phyloP scores from a whole-genome alignment of 257 asterid genomes.

The Nicotiana knightiana region DNA sequence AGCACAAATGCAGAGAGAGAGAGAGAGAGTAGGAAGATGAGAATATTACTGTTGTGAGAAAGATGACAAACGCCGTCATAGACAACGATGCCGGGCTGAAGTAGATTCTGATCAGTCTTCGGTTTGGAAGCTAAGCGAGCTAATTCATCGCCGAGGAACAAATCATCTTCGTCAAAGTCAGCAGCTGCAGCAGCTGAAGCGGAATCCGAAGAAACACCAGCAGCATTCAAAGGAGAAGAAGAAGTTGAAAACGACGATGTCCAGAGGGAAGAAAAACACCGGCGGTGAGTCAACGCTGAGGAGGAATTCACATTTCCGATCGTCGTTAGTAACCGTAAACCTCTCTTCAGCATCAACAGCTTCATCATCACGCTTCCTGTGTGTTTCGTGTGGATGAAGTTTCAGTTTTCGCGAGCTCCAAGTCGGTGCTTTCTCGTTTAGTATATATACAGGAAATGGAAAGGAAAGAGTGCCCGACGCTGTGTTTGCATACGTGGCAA shows the following conservation, averaged over 20 bases:
- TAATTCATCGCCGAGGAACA: constrained; percentile 13
- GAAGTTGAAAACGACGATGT: background rate
- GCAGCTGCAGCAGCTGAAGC: constrained; percentile 18
- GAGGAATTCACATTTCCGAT: constrained; percentile 10
- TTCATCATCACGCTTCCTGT: background rate
- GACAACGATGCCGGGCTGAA: constrained; percentile 73
- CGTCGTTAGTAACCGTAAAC: background rate
- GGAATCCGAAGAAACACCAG: background rate
- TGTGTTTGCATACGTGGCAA: background rate
- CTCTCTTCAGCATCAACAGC: constrained; percentile 27
- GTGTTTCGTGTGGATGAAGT: background rate
- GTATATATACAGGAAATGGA: background rate
- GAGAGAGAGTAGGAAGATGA: background rate
- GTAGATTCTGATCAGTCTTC: constrained; percentile 33
- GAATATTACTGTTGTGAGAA: constrained; percentile 56
- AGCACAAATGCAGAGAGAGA: background rate
- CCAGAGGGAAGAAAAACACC: background rate
- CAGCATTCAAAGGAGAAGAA: background rate
- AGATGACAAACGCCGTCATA: constrained; percentile 95
- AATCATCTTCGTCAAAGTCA: constrained; percentile 30
- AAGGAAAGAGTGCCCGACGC: background rate
- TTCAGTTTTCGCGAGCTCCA: background rate
- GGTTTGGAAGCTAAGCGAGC: constrained; percentile 13
- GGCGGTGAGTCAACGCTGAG: constrained; percentile 2
- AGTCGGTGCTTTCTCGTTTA: background rate